Evolutionary conservation across 495 filamentous ascomycete genomes (phyloP).

Genomic region (Mycothermus thermophilus): DNA sequence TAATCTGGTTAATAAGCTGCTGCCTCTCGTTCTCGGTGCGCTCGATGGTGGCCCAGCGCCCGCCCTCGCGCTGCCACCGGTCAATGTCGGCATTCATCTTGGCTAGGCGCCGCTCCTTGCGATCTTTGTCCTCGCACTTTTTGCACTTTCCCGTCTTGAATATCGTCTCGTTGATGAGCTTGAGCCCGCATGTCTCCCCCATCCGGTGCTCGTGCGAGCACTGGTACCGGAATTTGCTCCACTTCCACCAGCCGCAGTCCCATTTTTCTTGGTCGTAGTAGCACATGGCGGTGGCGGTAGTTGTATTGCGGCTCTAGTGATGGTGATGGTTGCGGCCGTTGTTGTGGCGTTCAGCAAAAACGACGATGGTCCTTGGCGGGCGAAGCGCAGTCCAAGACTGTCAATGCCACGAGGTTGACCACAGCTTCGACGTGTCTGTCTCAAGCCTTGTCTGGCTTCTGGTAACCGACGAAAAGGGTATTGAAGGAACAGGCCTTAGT

Average conservation of each 20-base stretch:
- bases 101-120: conserved; percentile 61
- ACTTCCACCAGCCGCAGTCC: conserved; percentile 82
- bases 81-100: conserved; percentile 65
- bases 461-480: too few relatives aligned
- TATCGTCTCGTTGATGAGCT: conserved; percentile 63
- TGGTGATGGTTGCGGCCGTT: not conserved
- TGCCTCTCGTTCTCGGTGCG: conserved; percentile 50
- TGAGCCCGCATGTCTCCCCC: conserved; percentile 96
- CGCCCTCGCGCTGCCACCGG: conserved; percentile 66
- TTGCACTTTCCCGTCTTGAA: conserved; percentile 51
- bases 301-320: not conserved
- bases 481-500: too few relatives aligned
- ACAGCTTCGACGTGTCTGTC: too few relatives aligned
- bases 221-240: conserved; percentile 87
- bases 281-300: conserved; percentile 36
- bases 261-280: conserved; percentile 50
- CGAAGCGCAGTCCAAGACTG: too few relatives aligned
- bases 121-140: conserved; percentile 82
- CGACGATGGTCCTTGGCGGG: too few relatives aligned
- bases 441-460: too few relatives aligned
- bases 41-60: conserved; percentile 68
- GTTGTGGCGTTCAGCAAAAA: not conserved
- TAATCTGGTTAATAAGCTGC: conserved; percentile 53
- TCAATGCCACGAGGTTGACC: too few relatives aligned
- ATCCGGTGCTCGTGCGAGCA: conserved; percentile 95